Evolutionary conservation across 2,329 filamentous ascomycete species (phyloP), one percentile per base, ranked within the genome.

Genomic region (Chrysoporthe cubensis): DNA sequence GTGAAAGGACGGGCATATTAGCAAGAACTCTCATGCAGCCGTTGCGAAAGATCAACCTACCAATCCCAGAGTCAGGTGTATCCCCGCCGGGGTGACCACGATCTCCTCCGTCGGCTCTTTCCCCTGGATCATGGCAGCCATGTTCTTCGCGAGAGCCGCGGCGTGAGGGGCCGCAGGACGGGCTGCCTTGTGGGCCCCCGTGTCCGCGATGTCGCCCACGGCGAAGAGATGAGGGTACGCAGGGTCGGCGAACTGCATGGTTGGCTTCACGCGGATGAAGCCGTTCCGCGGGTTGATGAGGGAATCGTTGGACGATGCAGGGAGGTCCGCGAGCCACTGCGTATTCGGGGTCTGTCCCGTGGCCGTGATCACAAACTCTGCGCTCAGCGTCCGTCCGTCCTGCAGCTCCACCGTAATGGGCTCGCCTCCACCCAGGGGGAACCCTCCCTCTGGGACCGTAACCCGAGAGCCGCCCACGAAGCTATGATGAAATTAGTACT

Each of bases 161-260:
- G 80, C 82, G 69, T 87, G 84, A 13, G 77, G 74, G 0, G 75
- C 72, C 0, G 80, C 83, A 0, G 83, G 80, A 16, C 82, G 75
- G 0, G 80, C 84, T 32, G 83, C 83, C 69, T 80, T 82, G 66
- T 79, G 77, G 1, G 76, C 75, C 0, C 79, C 78, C 34, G 79
- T 78, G 21, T 83, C 81, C 18, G 84, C 81, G 4, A 87, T 80
- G 71, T 87, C 85, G 5, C 85, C 85, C 0, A 83, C 77, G 1
- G 85, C 84, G 69, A 83, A 87, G 7, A 87, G 78, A 50, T 83
- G 74, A 0, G 77, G 74, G 56, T 79, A 79, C 61, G 69, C 62
- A 37, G 69, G 65, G 62, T 77, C 74, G 1, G 57, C 64, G n/a
- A 87, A 75, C 63, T 87, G 85, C 59, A 87, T 74, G 1, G 82